Evolutionary conservation across 352 stramenopile genomes (phyloP).

Genomic region (Phytopythium helicoides): DNA sequence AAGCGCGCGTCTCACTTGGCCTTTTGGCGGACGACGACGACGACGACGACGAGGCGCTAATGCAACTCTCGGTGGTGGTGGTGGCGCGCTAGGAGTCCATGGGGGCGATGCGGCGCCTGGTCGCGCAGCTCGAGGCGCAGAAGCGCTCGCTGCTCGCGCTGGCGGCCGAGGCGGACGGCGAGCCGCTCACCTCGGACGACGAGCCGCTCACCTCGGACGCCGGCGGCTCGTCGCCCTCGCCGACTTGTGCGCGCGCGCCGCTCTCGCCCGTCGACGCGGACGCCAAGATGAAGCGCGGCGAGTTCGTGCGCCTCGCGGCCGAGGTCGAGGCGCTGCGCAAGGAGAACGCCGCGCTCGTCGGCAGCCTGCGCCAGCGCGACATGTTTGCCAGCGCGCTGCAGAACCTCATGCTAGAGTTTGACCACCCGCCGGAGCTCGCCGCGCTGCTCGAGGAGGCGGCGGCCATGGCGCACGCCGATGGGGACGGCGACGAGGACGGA

Average conservation of each 20-base stretch:
- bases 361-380: slow-evolving; percentile 41
- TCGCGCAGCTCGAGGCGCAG: slow-evolving; percentile 39
- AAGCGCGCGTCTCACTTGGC: too few species aligned
- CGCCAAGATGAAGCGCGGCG: slow-evolving; percentile 15
- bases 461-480: too few species aligned
- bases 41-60: too few species aligned
- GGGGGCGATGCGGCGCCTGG: slow-evolving; percentile 39
- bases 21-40: too few species aligned
- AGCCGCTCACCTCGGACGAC: too few species aligned
- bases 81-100: slow-evolving; percentile 41
- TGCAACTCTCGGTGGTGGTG: too few species aligned
- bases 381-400: slow-evolving; percentile 48
- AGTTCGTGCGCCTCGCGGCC: slow-evolving; percentile 41
- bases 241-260: too few species aligned
- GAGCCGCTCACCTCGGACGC: too few species aligned
- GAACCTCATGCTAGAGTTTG: slow-evolving; percentile 51
- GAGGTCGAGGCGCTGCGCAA: slow-evolving; percentile 45
- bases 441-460: not conserved
- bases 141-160: slow-evolving; percentile 39
- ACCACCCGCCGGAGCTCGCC: slow-evolving; percentile 1
- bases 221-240: too few species aligned
- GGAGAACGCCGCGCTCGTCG: slow-evolving; percentile 40
- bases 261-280: slow-evolving; percentile 6
- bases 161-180: slow-evolving; percentile 4
- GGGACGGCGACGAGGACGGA: slow-evolving; percentile 10